Conservation (phyloP, 306 rosid genomes). For the Glycine latifolia region DNA sequence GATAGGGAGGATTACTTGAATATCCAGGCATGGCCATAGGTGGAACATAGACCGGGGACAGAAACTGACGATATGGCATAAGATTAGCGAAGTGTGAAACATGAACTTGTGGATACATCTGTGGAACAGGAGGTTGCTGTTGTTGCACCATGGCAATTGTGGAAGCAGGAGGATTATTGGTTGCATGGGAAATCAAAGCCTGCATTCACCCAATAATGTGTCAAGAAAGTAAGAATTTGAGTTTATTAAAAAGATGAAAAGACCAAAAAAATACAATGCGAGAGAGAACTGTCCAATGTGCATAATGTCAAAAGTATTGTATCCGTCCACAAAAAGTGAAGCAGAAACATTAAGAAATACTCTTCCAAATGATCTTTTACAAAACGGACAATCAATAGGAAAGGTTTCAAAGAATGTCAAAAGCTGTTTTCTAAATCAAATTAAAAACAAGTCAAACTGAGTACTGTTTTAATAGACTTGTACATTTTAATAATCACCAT, state of each 20-base stretch:
- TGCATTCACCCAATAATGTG: constrained; percentile 47
- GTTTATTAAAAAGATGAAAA: background rate
- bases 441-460: background rate
- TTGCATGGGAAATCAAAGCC: constrained; percentile 68
- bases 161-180: constrained; percentile 69
- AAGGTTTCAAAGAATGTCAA: constrained; percentile 7
- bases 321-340: constrained; percentile 17
- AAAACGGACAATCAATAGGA: background rate
- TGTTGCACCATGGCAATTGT: constrained; percentile 85
- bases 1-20: constrained; percentile 84
- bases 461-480: background rate
- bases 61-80: constrained; percentile 91
- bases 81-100: constrained; percentile 86
- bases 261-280: background rate
- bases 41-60: constrained; percentile 95
- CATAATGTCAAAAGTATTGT: background rate
- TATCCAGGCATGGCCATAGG: constrained; percentile 97
- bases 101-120: constrained; percentile 98
- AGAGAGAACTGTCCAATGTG: background rate
- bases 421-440: constrained; percentile 7
- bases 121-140: constrained; percentile 83
- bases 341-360: background rate
- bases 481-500: background rate
- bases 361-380: background rate
- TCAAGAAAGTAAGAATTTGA: background rate